Evolutionary conservation across 2,329 filamentous ascomycete species (phyloP), one percentile per base, ranked within the genome.

Genomic region (Paecilomyces variotii): DNA sequence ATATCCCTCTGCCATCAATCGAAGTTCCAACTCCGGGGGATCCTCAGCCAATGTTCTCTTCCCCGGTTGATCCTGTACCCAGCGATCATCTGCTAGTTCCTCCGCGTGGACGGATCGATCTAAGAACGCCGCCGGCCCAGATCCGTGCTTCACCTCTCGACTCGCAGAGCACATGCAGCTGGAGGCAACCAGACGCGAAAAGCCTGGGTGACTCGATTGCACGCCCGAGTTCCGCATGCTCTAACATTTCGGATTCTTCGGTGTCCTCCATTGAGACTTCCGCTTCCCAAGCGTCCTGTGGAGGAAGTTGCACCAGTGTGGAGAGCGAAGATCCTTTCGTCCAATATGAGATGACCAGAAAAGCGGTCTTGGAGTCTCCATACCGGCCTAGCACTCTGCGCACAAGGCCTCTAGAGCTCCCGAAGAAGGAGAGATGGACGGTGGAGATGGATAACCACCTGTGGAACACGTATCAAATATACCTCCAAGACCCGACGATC

Each of bases 381-480:
- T 71, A 71, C 32, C 64, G 72, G 52, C 70, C 69, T 7, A 65
- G 64, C 57, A 71, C 67, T 25, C 66, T 64, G 26, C 62, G 66
- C 32, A 64, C 61, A 10, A 62, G 68, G 56, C 61, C 71, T n/a
- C 63, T 68, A 12, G 60, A 60, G 26, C 53, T 62, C 27, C 64
- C 60, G 56, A 64, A 64, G 54, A 70, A 62, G 63, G 63, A 67
- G 66, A 67, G 69, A 49, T 87, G 84, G 80, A 85, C 81, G 4
- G 74, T 80, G 51, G 83, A 85, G 56, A 87, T 86, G 84, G 85
- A 87, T 67, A 79, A 82, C 58, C 85, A 87, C 66, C 72, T 87
- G 32, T 87, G 85, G 84, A 82, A 84, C 67, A 85, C 83, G 7
- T 87, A 86, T 71, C 82, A 86, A 73, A 77, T 80, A 56, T 87